These are phyloP conservation scores for Pulveroboletus sp. DNA, from an alignment of 768 basidiomycete genomes.

Conservation along the genomic window DNA sequence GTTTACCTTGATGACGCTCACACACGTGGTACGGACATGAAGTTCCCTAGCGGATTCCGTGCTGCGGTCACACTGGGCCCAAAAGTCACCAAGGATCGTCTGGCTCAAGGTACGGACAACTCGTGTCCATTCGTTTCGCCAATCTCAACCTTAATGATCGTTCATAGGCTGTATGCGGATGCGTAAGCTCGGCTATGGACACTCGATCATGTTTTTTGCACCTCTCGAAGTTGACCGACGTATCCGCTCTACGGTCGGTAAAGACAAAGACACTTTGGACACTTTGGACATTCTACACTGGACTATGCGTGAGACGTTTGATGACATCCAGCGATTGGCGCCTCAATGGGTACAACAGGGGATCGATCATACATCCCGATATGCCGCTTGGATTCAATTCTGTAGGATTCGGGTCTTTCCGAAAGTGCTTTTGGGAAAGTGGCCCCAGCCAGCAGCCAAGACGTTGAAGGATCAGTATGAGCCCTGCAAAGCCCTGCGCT, in stretches of 20 bases:
- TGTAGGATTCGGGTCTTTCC: background rate
- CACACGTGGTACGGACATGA: slow-evolving; percentile 35
- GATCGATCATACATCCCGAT: slow-evolving; percentile 30
- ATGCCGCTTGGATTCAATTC: slow-evolving; percentile 20
- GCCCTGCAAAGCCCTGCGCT: background rate
- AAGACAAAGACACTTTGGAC: background rate
- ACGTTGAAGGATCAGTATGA: slow-evolving; percentile 35
- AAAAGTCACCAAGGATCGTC: slow-evolving; percentile 35
- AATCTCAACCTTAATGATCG: background rate
- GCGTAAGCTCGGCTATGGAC: slow-evolving; percentile 45
- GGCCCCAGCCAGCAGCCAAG: slow-evolving; percentile 40
- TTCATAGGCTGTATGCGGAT: slow-evolving; percentile 52
- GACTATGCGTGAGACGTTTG: slow-evolving; percentile 43
- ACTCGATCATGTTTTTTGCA: slow-evolving; percentile 46
- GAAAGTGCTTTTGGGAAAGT: slow-evolving; percentile 15
- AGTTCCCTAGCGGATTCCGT: slow-evolving; percentile 30
- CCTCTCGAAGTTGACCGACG: slow-evolving; percentile 40
- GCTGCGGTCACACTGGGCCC: slow-evolving; percentile 38
- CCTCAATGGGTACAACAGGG: slow-evolving; percentile 46
- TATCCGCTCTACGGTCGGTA: slow-evolving; percentile 30
- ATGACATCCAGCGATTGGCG: slow-evolving; percentile 34
- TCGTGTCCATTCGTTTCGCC: background rate
- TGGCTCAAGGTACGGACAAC: slow-evolving; percentile 29
- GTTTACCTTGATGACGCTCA: slow-evolving; percentile 39
- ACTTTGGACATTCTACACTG: slow-evolving; percentile 39